Percentiles rank a stretch among this genome's conserved stretches.
These are phyloP conservation scores for Tetradesmus obliquus DNA, from an alignment of 139 green algal genomes.

Conservation along the genomic window DNA sequence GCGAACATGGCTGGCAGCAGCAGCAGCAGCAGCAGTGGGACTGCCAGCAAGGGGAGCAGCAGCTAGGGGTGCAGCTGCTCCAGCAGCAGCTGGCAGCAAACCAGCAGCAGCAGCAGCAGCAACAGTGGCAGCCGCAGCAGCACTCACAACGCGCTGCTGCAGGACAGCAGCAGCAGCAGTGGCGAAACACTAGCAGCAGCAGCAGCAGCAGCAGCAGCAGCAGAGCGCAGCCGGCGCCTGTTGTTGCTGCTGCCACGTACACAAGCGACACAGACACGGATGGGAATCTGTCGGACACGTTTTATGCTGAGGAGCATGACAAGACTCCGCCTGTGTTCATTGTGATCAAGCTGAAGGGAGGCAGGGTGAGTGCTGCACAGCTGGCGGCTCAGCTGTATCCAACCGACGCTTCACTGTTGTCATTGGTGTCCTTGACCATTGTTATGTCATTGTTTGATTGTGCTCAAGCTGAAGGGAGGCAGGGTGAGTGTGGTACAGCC, in stretches of 20 bases:
- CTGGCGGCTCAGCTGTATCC: no score
- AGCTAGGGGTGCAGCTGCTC: background rate
- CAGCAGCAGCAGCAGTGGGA: background rate
- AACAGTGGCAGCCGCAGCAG: background rate
- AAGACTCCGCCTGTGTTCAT: background rate
- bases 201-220: conserved; percentile 29
- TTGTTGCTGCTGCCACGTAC: background rate
- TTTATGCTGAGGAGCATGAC: background rate
- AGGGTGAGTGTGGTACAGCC: no score
- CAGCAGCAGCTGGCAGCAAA: background rate
- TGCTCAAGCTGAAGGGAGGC: no score
- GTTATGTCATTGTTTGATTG: no score
- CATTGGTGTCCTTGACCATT: no score
- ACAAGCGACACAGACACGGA: background rate
- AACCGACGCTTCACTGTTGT: no score
- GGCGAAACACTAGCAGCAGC: background rate
- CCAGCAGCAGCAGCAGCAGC: background rate
- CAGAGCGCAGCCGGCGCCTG: background rate
- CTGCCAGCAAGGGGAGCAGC: background rate
- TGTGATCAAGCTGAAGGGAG: conserved; percentile 4
- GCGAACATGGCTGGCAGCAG: background rate
- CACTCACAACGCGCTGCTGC: background rate
- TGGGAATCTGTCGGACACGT: background rate
- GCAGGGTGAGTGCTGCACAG: conserved; percentile 18
- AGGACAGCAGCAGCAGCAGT: background rate